Evolutionary conservation across 164 flowering plant species (phyloP), one percentile per base, ranked within the genome.

Genomic region (Santalum album): DNA sequence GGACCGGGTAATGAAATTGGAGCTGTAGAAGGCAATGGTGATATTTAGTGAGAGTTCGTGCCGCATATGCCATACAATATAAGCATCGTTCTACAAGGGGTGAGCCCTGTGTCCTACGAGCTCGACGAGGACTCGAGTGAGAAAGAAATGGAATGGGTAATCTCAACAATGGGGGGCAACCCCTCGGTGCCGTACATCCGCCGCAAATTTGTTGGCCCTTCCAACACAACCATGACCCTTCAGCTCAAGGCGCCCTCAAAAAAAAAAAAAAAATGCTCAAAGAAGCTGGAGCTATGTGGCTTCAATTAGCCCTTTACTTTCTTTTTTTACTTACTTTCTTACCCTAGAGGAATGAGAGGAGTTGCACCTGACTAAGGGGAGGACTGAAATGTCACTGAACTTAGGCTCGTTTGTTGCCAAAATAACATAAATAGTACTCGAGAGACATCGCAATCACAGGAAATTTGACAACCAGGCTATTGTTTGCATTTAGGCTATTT

Each of bases 141-240:
- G 17, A 75, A 59, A 50, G 86, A 80, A 18, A 71, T 78, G 62
- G 86, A 80, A 69, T 59, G 64, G 65, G 82, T 80, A 0, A 77
- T 80, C 11, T 25, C 54, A 46, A 59, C 62, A n/a, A 61, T 80
- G 2, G 82, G 80, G 11, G 70, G 80, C 60, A 69, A 48, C 57
- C 82, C 82, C 14, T 49, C 71, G 0, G 79, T 81, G 6, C 86
- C 81, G 25, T 81, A 78, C 64, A 68, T 81, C 3, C 84, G 87
- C 0, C 78, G 87, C 11, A 61, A 62, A 23, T 69, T 78, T 7
- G 71, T 81, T 0, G 79, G 81, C 32, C 60, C 77, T 0, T 63
- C 82, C 22, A 71, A 72, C 26, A 55, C 62, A 0, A 63, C 77
- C 58, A 81, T 76, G 75, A 67, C 82, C 1, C 82, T 72, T 40